phyloP scores from a whole-genome alignment of 2,329 filamentous ascomycete genomes.

The Blastomyces emzantsi region DNA sequence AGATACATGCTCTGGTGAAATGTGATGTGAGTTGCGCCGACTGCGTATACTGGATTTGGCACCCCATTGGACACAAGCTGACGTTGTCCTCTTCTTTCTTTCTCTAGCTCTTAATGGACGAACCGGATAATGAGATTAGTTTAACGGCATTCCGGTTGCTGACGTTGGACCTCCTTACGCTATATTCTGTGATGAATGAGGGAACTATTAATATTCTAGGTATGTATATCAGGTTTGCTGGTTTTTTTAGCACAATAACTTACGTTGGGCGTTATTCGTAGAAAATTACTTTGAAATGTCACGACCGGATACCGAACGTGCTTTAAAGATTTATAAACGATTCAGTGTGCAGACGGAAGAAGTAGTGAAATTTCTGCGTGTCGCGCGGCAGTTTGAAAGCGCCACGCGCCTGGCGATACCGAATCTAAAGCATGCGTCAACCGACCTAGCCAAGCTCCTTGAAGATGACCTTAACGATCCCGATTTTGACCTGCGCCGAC shows the following conservation, averaged over 20 bases:
- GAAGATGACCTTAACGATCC: conserved; percentile 92
- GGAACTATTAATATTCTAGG: conserved; percentile 94
- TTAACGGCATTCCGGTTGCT: conserved; percentile 86
- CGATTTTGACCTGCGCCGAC: conserved; percentile 87
- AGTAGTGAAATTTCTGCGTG: conserved; percentile 80
- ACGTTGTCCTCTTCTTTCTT: conserved; percentile 11
- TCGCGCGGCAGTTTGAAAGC: conserved; percentile 83
- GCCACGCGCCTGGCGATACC: conserved; percentile 88
- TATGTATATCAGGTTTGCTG: conserved; percentile 36
- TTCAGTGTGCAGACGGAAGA: conserved; percentile 89
- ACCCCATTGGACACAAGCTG: conserved; percentile 16
- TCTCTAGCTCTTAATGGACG: conserved; percentile 66
- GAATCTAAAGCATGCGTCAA: conserved; percentile 93
- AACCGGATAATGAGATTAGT: conserved; percentile 93
- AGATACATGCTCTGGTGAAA: conserved; percentile 74
- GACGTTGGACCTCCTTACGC: conserved; percentile 75
- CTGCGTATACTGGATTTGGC: background rate
- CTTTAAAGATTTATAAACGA: conserved; percentile 81
- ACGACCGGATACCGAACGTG: conserved; percentile 81
- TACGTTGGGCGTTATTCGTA: conserved; percentile 28
- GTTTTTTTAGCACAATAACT: background rate
- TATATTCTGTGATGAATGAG: conserved; percentile 95
- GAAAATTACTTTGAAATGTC: conserved; percentile 99
- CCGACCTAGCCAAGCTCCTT: conserved; percentile 77
- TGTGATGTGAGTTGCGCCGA: conserved; percentile 61